phyloP scores from a whole-genome alignment of 805 yeast genomes.

The Saccharomyces kudriavzevii region DNA sequence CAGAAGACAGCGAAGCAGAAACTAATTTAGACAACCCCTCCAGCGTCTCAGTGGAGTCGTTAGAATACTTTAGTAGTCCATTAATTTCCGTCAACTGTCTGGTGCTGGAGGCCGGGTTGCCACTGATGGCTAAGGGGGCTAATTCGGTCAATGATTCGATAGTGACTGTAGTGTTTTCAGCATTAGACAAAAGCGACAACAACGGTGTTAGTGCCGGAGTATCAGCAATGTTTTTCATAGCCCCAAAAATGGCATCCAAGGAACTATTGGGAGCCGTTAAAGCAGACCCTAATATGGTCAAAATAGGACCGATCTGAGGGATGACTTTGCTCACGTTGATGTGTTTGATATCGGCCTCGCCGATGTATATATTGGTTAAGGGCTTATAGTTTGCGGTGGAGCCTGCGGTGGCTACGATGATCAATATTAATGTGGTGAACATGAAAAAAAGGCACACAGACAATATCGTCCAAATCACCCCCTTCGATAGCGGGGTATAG shows the following conservation, averaged over 20 bases:
- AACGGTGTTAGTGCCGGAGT: constrained; percentile 27
- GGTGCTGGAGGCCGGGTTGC: constrained; percentile 8
- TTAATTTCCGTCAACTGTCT: constrained; percentile 11
- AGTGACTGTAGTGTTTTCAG: constrained; percentile 20
- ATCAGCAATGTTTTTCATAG: constrained; percentile 19
- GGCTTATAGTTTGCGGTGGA: constrained; percentile 27
- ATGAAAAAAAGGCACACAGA: constrained; percentile 8
- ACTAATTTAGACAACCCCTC: constrained; percentile 11
- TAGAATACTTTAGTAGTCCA: constrained; percentile 12
- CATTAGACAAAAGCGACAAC: constrained; percentile 20
- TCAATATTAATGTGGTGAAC: constrained; percentile 22
- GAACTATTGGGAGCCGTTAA: constrained; percentile 19
- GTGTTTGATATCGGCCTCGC: constrained; percentile 27
- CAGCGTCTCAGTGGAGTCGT: constrained; percentile 15
- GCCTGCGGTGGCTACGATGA: constrained; percentile 28
- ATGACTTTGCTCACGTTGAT: constrained; percentile 30
- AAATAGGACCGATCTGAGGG: constrained; percentile 25
- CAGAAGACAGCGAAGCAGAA: constrained; percentile 3
- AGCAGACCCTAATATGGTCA: constrained; percentile 24
- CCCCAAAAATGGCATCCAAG: constrained; percentile 13
- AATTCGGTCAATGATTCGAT: constrained; percentile 18
- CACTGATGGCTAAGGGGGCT: constrained; percentile 23
- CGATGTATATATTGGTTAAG: constrained; percentile 25
- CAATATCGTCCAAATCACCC: not conserved
- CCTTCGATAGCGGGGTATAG: not conserved